phyloP scores from a whole-genome alignment of 2,329 filamentous ascomycete species.

The Calonectria pteridis region DNA sequence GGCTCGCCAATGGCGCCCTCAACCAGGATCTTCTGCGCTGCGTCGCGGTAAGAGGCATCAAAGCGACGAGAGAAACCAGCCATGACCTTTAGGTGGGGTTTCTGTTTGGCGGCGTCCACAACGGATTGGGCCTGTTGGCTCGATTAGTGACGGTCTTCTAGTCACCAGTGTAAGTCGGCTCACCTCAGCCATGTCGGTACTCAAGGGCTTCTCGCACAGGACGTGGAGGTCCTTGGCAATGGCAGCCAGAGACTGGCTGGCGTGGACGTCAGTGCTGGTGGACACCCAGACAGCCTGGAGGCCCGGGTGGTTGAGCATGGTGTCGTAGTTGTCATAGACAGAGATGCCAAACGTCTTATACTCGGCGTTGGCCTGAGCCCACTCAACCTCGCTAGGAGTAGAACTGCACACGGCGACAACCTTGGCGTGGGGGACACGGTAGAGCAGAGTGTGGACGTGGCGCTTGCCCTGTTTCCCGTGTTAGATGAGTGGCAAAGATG shows the following conservation, averaged over 20 bases:
- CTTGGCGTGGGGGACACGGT: conserved; percentile 31
- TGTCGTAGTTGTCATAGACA: conserved; percentile 30
- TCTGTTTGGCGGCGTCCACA: conserved; percentile 64
- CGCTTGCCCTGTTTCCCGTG: conserved; percentile 28
- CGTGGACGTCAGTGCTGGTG: conserved; percentile 33
- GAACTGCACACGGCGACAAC: conserved; percentile 33
- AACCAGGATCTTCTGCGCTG: conserved; percentile 60
- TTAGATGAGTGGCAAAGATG: not conserved
- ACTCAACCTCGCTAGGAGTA: conserved; percentile 21
- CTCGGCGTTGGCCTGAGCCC: conserved; percentile 28
- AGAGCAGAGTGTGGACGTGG: conserved; percentile 29
- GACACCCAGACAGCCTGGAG: conserved; percentile 37
- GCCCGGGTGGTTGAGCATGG: conserved; percentile 32
- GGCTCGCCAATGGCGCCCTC: conserved; percentile 69
- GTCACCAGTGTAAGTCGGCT: conserved; percentile 25
- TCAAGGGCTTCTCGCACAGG: conserved; percentile 38
- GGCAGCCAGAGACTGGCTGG: conserved; percentile 27
- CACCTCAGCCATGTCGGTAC: conserved; percentile 62
- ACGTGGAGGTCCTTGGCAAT: conserved; percentile 32
- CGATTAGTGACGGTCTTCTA: not conserved
- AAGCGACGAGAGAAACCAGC: conserved; percentile 59
- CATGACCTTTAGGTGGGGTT: conserved; percentile 74
- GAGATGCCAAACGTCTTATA: conserved; percentile 30
- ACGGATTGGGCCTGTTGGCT: conserved; percentile 66
- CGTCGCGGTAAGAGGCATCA: conserved; percentile 74